phyloP scores from a whole-genome alignment of 352 stramenopile genomes.

The Phytopythium oedochilum region DNA sequence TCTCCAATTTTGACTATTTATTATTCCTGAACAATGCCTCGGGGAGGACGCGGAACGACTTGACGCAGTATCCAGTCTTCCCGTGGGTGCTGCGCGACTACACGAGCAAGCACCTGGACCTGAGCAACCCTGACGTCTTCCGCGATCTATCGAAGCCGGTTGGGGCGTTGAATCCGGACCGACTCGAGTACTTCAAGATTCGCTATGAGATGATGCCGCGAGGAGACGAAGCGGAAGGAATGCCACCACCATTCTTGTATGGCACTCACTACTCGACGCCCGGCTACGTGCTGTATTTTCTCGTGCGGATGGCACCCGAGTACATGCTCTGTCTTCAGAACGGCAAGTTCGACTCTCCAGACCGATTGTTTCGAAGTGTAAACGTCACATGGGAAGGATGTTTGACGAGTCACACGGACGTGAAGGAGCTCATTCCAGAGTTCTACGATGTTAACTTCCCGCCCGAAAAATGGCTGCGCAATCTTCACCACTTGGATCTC shows the following conservation, averaged over 20 bases:
- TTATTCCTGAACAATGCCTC: slow-evolving; percentile 82
- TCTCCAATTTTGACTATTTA: slow-evolving; percentile 95
- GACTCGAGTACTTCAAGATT: slow-evolving; percentile 84
- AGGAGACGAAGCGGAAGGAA: slow-evolving; percentile 66
- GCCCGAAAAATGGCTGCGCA: slow-evolving; percentile 91
- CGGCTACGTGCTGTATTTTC: slow-evolving; percentile 98
- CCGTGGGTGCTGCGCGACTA: slow-evolving; percentile 95
- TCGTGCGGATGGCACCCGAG: slow-evolving; percentile 95
- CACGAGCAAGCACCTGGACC: slow-evolving; percentile 63
- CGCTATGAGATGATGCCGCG: slow-evolving; percentile 89
- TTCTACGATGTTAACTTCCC: slow-evolving; percentile 92
- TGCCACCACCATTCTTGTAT: slow-evolving; percentile 95
- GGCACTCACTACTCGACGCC: slow-evolving; percentile 92
- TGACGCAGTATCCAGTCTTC: slow-evolving; percentile 95
- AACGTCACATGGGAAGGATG: slow-evolving; percentile 89
- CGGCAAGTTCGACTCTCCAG: slow-evolving; percentile 97
- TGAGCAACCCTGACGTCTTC: slow-evolving; percentile 74
- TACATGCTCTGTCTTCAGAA: slow-evolving; percentile 96
- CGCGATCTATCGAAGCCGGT: slow-evolving; percentile 92
- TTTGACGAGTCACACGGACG: slow-evolving; percentile 87
- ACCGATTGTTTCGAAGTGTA: slow-evolving; percentile 97
- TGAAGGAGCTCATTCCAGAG: slow-evolving; percentile 99
- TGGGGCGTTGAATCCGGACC: slow-evolving; percentile 88
- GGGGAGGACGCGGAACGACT: slow-evolving; percentile 76
- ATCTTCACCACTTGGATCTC: slow-evolving; percentile 95